phyloP scores from a whole-genome alignment of 805 yeast species.

The Yamadazyma nakazawae region DNA sequence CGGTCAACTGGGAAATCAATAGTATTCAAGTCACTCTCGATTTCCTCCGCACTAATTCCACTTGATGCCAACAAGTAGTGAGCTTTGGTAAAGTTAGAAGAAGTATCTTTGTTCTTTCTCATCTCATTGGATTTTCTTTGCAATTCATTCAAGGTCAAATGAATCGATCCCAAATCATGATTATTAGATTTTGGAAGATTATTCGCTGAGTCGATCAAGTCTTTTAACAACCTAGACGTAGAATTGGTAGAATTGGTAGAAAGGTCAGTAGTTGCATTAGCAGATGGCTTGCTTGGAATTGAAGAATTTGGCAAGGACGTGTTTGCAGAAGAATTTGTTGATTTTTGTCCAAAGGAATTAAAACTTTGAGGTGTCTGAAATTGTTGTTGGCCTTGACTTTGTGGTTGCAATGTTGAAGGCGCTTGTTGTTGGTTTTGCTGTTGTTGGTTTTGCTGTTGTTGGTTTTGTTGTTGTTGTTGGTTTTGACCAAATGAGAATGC shows the following conservation, averaged over 20 bases:
- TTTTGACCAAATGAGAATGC: slow-evolving; percentile 3
- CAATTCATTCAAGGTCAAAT: slow-evolving; percentile 76
- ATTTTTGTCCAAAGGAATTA: not conserved
- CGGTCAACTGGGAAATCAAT: slow-evolving; percentile 13
- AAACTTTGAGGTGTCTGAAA: not conserved
- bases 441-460: slow-evolving; percentile 2
- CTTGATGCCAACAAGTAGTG: slow-evolving; percentile 89
- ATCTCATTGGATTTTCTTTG: slow-evolving; percentile 60
- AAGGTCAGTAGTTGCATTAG: slow-evolving; percentile 6
- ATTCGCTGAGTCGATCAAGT: slow-evolving; percentile 71
- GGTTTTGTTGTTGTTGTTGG: slow-evolving; percentile 5
- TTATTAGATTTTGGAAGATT: slow-evolving; percentile 60
- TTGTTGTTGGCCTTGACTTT: not conserved
- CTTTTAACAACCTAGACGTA: slow-evolving; percentile 47
- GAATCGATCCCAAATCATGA: slow-evolving; percentile 75
- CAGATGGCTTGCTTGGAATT: not conserved
- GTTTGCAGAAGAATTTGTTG: not conserved
- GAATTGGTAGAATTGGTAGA: slow-evolving; percentile 13
- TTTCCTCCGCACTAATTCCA: slow-evolving; percentile 83
- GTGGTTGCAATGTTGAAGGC: not conserved
- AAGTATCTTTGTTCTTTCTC: slow-evolving; percentile 38
- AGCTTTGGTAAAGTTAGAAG: slow-evolving; percentile 55
- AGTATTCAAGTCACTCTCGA: slow-evolving; percentile 56
- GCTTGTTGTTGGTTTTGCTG: slow-evolving; percentile 6
- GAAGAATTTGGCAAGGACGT: not conserved